Evolutionary conservation across 257 asterid species (phyloP).

Genomic region (Gardenia jasminoides): DNA sequence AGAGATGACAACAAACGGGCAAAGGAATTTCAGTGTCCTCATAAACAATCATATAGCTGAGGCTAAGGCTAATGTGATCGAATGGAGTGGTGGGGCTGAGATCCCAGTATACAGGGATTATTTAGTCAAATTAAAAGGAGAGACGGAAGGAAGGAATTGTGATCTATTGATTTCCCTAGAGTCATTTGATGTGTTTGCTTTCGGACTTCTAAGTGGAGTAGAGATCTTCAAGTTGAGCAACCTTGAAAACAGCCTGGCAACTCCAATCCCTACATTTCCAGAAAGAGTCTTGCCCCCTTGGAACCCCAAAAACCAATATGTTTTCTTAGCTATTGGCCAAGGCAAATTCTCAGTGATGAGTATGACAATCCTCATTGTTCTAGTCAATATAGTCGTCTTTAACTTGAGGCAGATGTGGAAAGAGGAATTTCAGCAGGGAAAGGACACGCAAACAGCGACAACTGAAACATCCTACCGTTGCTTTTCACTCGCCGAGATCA

Average conservation of each 20-base stretch:
- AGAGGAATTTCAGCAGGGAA: not conserved
- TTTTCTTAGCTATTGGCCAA: not conserved
- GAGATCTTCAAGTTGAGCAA: conserved; percentile 13
- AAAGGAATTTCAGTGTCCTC: not conserved
- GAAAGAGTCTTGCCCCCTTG: not conserved
- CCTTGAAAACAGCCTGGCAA: conserved; percentile 5
- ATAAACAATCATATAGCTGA: conserved; percentile 1
- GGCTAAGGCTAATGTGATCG: not conserved
- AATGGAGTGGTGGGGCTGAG: conserved; percentile 11
- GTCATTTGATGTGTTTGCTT: not conserved
- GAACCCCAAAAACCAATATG: not conserved
- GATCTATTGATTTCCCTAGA: conserved; percentile 1
- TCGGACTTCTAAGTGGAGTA: not conserved
- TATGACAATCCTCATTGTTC: not conserved
- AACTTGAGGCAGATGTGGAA: conserved; percentile 4
- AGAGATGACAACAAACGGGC: not conserved
- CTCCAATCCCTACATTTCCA: not conserved
- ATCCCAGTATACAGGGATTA: conserved; percentile 5
- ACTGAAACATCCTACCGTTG: not conserved
- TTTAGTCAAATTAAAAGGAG: not conserved
- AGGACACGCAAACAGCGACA: not conserved
- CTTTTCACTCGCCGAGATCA: conserved; percentile 10
- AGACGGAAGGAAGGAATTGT: not conserved
- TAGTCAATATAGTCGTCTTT: not conserved
- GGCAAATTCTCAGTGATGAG: not conserved